Base-by-base conservation (phyloP, 176 grass and related monocot genomes). In the Tillandsia fasciculata region DNA sequence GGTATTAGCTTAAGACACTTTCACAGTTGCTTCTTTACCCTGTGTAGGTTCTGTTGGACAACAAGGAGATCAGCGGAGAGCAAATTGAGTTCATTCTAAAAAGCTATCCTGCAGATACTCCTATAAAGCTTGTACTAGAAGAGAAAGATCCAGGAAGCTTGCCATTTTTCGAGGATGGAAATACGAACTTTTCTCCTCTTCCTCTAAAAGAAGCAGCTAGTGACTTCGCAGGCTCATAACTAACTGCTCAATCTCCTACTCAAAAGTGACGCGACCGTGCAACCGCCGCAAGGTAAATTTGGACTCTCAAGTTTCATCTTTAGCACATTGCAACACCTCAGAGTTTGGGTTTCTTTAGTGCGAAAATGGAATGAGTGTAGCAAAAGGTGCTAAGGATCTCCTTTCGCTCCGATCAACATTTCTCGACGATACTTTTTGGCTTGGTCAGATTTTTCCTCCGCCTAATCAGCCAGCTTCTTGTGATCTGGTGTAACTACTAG, bases 1-100 rank as follows among this genome's bases (percentile, higher is more conserved):
- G 56, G 18, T 61, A 20, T 61, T 20, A 23, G 4, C 56, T 61
- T 42, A 42, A 42, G 33, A 61, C 17, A 61, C 0, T 61, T 61
- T 61, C 56, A 61, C 10, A 2, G 22, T 61, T 23, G 56, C 6
- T 20, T 23, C 14, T 61, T 22, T 22, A 20, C 1, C 7, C 48
- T 42, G 8, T 80, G 69, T 24, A 80, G 78, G 70, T 80, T 71
- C 78, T 80, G 48, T 18, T 80, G 61, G 78, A 80, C 26, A 73
- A 73, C 27, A 73, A 74, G 63, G 69, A 80, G 64, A 80, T 80
- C 9, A 73, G 26, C 11, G 78, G 78, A 67, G 52, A 80, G 11
- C 78, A 74, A 65, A 80, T 80, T 26, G 78, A 80, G 12, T 80
- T 73, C 27, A 73, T 80, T 63, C 26, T 80, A 29, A 49, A 74